Base-by-base conservation (phyloP, 2,329 filamentous ascomycete species). In the Pyrenochaeta sp. region DNA sequence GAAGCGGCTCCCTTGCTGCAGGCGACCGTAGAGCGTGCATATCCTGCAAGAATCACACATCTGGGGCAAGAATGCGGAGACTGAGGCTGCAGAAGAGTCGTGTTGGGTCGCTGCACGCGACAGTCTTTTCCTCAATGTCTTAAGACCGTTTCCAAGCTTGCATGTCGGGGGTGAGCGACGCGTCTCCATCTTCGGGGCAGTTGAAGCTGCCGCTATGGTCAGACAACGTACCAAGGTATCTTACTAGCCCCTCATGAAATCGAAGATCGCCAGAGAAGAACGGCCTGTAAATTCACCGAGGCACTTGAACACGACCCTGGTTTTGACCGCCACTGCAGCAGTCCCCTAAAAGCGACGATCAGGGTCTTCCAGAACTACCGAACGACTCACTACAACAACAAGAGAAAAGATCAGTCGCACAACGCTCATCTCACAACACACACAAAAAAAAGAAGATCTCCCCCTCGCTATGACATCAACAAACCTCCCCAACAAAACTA, bases 61-160 rank as follows among this genome's bases (percentile, higher is more conserved):
- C 39, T 38, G 39, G 44, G 44, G 35, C 23, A 26, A 39, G 34
- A 32, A 17, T 48, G 39, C 20, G 44, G 39, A 48, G 44, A 36
- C 20, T 17, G 30, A 18, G 29, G 31, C 29, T 35, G 28, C 22
- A 22, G 23, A 18, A n/a, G 14, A 19, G 6, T 23, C 6, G 27
- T 10, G 24, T 14, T 17, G 28, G 34, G 26, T n/a, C 13, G 22
- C 38, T 18, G 13, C 29, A 35, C 27, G 22, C 38, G 30, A 41
- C 27, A 28, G 24, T 17, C 17, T 10, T 19, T 34, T 13, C 29
- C 30, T 31, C 19, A 28, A 14, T 32, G 35, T n/a, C n/a, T n/a
- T n/a, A n/a, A n/a, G n/a, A n/a, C n/a, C n/a, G n/a, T n/a, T n/a
- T n/a, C n/a, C n/a, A n/a, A n/a, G n/a, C n/a, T n/a, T n/a, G n/a